Conservation (phyloP, 192 early-diverging fungal genomes). For the Spizellomyces punctatus region DNA sequence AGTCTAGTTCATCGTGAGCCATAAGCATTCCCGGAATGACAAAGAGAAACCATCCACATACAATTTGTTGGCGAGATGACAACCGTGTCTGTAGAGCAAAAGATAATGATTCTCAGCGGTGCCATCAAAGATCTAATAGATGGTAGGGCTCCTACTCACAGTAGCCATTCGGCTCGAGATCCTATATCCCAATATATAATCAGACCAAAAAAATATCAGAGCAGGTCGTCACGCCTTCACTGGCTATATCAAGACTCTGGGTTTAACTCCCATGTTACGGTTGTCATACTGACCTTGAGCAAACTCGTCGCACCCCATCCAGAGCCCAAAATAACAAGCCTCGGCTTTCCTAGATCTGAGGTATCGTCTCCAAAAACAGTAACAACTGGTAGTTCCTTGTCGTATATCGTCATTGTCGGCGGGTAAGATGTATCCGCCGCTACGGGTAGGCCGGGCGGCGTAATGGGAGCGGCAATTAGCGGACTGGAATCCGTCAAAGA, state of each 20-base stretch:
- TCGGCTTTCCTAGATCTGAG: slow-evolving; percentile 37
- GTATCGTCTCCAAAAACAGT: slow-evolving; percentile 21
- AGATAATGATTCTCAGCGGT: no score
- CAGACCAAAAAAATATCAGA: no score
- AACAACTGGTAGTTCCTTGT: slow-evolving; percentile 24
- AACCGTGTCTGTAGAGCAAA: slow-evolving; percentile 16
- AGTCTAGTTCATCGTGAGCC: slow-evolving; percentile 4
- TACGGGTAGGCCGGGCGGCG: neutral
- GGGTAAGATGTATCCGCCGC: slow-evolving; percentile 10
- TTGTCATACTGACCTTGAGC: slow-evolving; percentile 23
- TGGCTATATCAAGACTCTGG: no score
- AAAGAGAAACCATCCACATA: no score
- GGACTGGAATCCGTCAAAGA: no score
- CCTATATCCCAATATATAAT: neutral
- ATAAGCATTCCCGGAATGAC: no score
- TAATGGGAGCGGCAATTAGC: no score
- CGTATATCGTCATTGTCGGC: slow-evolving; percentile 18
- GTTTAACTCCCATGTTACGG: no score
- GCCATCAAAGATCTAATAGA: no score
- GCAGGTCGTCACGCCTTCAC: no score
- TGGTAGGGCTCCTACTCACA: neutral
- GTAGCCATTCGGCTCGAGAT: slow-evolving; percentile 34
- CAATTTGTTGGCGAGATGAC: slow-evolving; percentile 44
- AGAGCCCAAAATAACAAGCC: slow-evolving; percentile 40
- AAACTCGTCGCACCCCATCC: slow-evolving; percentile 48